phyloP scores from a whole-genome alignment of 1,139 yeast genomes.

The Yamadazyma taylorii region DNA sequence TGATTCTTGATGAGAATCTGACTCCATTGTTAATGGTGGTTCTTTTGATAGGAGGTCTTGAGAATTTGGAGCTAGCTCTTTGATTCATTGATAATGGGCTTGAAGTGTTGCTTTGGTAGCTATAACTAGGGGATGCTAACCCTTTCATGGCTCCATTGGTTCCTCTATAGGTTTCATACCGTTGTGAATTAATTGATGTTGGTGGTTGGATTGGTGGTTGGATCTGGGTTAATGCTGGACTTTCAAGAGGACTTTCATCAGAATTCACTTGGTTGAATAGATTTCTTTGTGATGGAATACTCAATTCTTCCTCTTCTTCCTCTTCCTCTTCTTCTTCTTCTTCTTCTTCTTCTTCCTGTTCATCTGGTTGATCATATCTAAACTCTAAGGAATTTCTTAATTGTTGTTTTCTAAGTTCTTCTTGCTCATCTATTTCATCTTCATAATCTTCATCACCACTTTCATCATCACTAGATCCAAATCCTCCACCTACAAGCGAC shows the following conservation, averaged over 20 bases:
- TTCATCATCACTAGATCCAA: conserved; percentile 30
- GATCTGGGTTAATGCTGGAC: no score
- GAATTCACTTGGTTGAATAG: neutral
- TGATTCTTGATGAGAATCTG: conserved; percentile 79
- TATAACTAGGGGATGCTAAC: conserved; percentile 2
- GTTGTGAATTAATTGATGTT: conserved; percentile 4
- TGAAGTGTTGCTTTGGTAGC: conserved; percentile 11
- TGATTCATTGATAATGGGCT: conserved; percentile 20
- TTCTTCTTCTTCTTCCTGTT: conserved; percentile 3
- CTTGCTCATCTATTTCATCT: conserved; percentile 4
- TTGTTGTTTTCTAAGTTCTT: conserved; percentile 1
- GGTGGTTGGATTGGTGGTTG: conserved; percentile 8
- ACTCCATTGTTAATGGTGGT: conserved; percentile 36
- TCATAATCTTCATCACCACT: conserved; percentile 16
- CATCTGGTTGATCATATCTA: conserved; percentile 4
- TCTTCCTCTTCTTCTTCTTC: conserved; percentile 13
- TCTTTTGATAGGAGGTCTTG: conserved; percentile 17
- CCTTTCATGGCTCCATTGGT: conserved; percentile 1
- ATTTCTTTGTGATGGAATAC: neutral
- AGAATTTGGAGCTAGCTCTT: conserved; percentile 24
- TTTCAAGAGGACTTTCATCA: neutral
- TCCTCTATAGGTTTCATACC: conserved; percentile 2
- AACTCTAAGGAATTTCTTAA: neutral
- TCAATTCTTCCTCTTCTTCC: conserved; percentile 6
- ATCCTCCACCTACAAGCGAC: conserved; percentile 32